Evolutionary conservation across 169 alveolate species (phyloP).

Genomic region (Amoebophrya sp.): DNA sequence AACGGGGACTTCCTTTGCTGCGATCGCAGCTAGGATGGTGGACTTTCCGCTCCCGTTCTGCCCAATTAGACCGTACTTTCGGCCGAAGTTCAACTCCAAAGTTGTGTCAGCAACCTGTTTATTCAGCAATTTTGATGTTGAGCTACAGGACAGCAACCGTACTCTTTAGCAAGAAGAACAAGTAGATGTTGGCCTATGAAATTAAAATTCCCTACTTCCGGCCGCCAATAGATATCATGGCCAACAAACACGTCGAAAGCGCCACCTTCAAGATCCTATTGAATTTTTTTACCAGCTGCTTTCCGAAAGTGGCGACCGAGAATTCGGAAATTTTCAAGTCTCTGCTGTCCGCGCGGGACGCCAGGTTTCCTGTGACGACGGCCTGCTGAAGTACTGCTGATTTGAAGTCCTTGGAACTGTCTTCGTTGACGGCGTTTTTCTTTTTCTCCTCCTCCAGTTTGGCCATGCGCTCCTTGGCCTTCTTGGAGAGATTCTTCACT

Average conservation of each 20-base stretch:
- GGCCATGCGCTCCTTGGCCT: constrained; percentile 31
- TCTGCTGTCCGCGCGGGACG: neutral
- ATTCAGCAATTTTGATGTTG: too few species aligned
- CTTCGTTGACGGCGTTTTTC: neutral
- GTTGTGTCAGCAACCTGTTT: neutral
- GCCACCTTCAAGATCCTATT: too few species aligned
- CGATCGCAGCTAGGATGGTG: constrained; percentile 84
- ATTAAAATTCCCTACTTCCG: too few species aligned
- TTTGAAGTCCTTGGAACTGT: neutral
- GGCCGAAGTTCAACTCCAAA: constrained; percentile 55
- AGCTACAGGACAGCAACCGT: too few species aligned
- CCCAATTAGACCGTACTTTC: constrained; percentile 89
- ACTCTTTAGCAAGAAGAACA: too few species aligned
- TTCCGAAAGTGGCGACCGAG: neutral
- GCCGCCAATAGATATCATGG: too few species aligned
- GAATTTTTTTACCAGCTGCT: neutral
- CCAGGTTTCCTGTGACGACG: neutral
- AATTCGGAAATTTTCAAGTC: neutral
- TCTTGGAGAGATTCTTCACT: neutral
- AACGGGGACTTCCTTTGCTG: constrained; percentile 59
- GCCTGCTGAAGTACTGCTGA: neutral
- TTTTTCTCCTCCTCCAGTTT: constrained; percentile 35
- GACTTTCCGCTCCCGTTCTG: constrained; percentile 95
- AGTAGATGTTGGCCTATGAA: too few species aligned
- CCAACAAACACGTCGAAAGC: too few species aligned